These are phyloP conservation scores for Hypomontagnella submonticulosa DNA, from an alignment of 495 filamentous ascomycete genomes.

Conservation along the genomic window DNA sequence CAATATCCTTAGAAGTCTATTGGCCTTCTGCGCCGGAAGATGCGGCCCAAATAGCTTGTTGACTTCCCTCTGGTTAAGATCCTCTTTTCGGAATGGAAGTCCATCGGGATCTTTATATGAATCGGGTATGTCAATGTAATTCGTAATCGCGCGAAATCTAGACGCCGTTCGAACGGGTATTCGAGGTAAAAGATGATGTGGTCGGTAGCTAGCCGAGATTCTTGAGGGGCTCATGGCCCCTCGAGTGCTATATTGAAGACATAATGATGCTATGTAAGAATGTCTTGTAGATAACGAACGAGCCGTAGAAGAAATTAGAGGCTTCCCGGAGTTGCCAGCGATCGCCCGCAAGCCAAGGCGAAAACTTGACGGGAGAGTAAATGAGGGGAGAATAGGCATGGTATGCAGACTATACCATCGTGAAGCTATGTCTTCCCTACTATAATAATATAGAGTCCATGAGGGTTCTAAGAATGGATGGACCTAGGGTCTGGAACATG, in stretches of 20 bases:
- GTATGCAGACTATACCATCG: slow-evolving; percentile 43
- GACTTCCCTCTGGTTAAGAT: slow-evolving; percentile 66
- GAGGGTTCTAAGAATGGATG: neutral
- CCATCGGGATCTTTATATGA: slow-evolving; percentile 59
- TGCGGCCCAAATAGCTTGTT: slow-evolving; percentile 69
- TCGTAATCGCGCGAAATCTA: slow-evolving; percentile 46
- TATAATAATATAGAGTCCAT: slow-evolving; percentile 26
- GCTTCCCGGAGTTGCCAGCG: slow-evolving; percentile 37
- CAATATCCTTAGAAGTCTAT: slow-evolving; percentile 72
- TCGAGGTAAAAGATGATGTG: slow-evolving; percentile 33
- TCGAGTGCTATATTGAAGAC: slow-evolving; percentile 35
- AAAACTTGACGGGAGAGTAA: slow-evolving; percentile 43
- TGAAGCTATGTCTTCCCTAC: slow-evolving; percentile 19
- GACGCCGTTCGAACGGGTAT: slow-evolving; percentile 46
- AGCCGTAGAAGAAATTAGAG: slow-evolving; percentile 18
- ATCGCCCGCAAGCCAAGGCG: slow-evolving; percentile 46
- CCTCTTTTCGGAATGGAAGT: slow-evolving; percentile 57
- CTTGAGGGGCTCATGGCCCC: slow-evolving; percentile 20
- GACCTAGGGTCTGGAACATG: slow-evolving; percentile 3
- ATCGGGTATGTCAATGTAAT: slow-evolving; percentile 59
- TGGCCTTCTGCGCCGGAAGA: slow-evolving; percentile 64
- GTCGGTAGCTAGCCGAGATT: neutral
- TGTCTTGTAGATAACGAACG: slow-evolving; percentile 39
- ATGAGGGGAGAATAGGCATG: slow-evolving; percentile 44
- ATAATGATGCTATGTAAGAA: slow-evolving; percentile 22